Base-by-base conservation (phyloP, 495 filamentous ascomycete genomes). In the Aspergillus wentii region DNA sequence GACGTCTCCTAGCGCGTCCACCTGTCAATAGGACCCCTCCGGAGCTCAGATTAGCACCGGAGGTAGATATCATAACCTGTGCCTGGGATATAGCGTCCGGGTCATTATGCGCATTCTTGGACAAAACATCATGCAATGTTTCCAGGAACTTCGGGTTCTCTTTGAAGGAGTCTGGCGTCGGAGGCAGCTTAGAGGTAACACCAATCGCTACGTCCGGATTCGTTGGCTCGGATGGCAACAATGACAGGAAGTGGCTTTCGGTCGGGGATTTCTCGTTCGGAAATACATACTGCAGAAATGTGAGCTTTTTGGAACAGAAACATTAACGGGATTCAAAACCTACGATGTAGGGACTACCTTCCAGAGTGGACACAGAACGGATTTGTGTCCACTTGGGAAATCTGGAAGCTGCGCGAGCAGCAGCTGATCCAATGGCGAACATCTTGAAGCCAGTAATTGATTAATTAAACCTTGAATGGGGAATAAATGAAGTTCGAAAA, bases 91-190 rank as follows among this genome's bases (percentile, higher is more conserved):
- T 69, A 4, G 94, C 76, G 18, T 69, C 67, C 0, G 84, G 84
- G 48, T 96, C 92, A 25, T 80, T 52, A 39, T 72, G 59, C 5
- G 85, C 91, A 52, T 95, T 66, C 28, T 79, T 50, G 10, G 72
- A 62, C 30, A 95, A 67, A 1, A 92, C 83, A 1, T 79, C 68
- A 46, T 91, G 82, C 16, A 98, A 66, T 42, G 90, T 81, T 5
- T 66, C 39, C 3, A 92, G 59, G 53, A 98, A 98, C 16, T 70
- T 59, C 3, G 68, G 78, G 57, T 96, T 98, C 49, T 85, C 83
- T 22, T 62, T 74, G 49, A 96, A 82, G 18, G 83, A 82, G 33
- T 78, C 66, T 8, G 89, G 79, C 0, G 83, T 86, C 11, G 89
- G 88, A 3, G 88, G 90, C 18, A 92, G 44, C 33, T 73, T 59